phyloP scores from a whole-genome alignment of 345 rosid genomes.

The rapeseed (Brassica napus) region DNA sequence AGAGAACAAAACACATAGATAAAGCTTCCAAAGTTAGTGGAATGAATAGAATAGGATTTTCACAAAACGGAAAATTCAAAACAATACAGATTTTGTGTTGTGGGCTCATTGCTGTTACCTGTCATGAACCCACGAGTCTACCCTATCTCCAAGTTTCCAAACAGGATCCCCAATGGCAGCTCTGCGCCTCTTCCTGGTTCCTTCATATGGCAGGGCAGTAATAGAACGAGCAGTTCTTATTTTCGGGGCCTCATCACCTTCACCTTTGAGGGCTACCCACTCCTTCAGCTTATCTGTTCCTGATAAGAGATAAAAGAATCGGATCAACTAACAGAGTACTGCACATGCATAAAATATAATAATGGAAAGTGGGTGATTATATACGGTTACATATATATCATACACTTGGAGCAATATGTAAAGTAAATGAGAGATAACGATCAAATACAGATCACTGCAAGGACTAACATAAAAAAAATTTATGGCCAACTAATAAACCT shows the following conservation, averaged over 20 bases:
- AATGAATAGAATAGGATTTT: background rate
- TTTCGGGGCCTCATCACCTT: conserved; percentile 64
- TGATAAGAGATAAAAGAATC: conserved; percentile 31
- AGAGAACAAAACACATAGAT: conserved; percentile 22
- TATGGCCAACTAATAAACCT: conserved; percentile 50
- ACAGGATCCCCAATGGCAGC: conserved; percentile 66
- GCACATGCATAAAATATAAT: conserved; percentile 12
- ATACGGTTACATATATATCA: background rate
- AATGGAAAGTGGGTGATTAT: background rate
- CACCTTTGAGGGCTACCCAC: conserved; percentile 75
- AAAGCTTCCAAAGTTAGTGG: conserved; percentile 1
- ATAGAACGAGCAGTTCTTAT: conserved; percentile 72
- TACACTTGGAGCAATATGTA: conserved; percentile 6
- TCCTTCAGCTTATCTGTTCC: conserved; percentile 78
- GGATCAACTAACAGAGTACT: conserved; percentile 3
- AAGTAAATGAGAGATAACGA: background rate
- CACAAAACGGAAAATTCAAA: background rate
- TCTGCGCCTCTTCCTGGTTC: conserved; percentile 93
- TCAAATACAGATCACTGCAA: background rate
- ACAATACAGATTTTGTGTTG: conserved; percentile 1
- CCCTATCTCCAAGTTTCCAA: conserved; percentile 93
- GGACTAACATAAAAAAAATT: background rate
- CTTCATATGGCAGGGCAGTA: conserved; percentile 64
- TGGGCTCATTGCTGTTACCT: conserved; percentile 47
- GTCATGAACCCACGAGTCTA: conserved; percentile 81